Conservation (phyloP, 495 filamentous ascomycete species). For the Hyaloscypha hepaticicola region DNA sequence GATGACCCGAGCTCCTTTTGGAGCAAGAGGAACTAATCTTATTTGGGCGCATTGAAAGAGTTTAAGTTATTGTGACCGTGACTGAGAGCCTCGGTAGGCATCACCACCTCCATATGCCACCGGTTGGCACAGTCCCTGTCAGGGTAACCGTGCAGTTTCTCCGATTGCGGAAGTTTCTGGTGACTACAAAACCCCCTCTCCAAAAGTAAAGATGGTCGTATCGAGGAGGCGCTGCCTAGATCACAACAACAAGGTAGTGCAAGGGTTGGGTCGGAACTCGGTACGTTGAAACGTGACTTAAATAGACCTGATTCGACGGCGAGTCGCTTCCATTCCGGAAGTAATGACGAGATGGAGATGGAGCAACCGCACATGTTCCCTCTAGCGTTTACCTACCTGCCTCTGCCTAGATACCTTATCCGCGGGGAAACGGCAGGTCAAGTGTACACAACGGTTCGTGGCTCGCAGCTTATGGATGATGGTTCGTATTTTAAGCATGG, state of each 20-base stretch:
- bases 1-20: background rate
- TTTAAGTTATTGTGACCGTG: background rate
- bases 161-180: background rate
- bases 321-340: constrained; percentile 1
- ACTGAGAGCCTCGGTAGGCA: no score
- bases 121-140: background rate
- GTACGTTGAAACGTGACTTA: constrained; percentile 12
- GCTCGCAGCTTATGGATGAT: background rate
- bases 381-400: no score
- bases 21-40: background rate
- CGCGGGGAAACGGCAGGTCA: background rate
- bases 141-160: background rate
- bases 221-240: constrained; percentile 1
- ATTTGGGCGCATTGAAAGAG: background rate
- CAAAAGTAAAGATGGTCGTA: background rate
- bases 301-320: constrained; percentile 1
- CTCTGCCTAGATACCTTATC: background rate
- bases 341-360: no score
- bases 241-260: no score
- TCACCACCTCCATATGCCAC: background rate
- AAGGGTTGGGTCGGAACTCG: constrained; percentile 11
- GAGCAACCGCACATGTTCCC: no score
- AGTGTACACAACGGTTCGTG: background rate
- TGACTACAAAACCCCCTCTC: background rate
- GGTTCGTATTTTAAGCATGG: background rate